These are phyloP conservation scores for Phytophthora constricta DNA, from an alignment of 352 stramenopile genomes.

Conservation along the genomic window DNA sequence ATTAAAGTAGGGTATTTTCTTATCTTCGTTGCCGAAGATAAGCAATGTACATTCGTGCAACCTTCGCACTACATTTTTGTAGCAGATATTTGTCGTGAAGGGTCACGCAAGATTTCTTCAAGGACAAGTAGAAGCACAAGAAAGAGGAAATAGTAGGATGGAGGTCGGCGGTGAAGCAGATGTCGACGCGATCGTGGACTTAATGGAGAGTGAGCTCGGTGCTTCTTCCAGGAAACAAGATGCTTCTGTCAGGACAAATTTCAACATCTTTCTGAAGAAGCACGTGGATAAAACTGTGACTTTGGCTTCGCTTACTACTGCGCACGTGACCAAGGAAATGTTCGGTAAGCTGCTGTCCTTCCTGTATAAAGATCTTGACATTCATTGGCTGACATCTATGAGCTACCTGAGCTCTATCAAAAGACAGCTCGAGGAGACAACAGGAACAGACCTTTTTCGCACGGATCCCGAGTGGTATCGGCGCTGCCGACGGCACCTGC, in stretches of 20 bases:
- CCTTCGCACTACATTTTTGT: too few species aligned
- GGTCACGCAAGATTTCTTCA: too few species aligned
- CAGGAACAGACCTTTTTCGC: conserved; percentile 1
- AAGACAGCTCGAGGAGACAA: conserved; percentile 3
- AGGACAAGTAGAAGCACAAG: too few species aligned
- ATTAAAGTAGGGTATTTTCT: too few species aligned
- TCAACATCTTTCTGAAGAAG: neutral
- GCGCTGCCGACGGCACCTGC: conserved; percentile 9
- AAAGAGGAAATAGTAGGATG: too few species aligned
- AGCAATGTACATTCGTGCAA: too few species aligned
- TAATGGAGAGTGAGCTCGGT: neutral
- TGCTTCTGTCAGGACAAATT: conserved; percentile 2
- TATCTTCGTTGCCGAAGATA: too few species aligned
- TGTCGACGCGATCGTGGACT: neutral
- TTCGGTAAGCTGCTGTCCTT: conserved; percentile 1
- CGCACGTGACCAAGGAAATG: conserved; percentile 5
- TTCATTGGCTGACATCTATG: conserved; percentile 18
- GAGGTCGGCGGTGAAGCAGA: neutral
- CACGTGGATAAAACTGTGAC: neutral
- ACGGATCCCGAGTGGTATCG: conserved; percentile 8
- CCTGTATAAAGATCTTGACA: conserved; percentile 3
- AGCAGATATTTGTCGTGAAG: too few species aligned
- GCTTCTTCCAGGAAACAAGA: conserved; percentile 1
- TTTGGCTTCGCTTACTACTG: neutral
- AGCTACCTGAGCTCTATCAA: conserved; percentile 20